Base-by-base conservation (phyloP, 2,329 filamentous ascomycete species). In the Alternaria solani region DNA sequence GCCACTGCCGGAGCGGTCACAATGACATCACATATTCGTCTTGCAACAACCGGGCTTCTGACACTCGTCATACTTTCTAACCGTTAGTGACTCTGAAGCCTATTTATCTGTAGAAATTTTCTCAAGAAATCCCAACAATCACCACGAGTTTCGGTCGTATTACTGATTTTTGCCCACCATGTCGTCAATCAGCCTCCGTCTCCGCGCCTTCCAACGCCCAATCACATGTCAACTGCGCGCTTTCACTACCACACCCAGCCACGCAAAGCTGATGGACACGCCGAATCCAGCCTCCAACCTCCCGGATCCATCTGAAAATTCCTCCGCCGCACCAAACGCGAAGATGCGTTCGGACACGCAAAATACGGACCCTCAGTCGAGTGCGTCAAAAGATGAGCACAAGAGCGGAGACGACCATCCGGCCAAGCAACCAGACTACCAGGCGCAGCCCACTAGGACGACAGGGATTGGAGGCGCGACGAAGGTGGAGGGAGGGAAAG, bases 401-500 rank as follows among this genome's bases (percentile, higher is more conserved):
- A 69, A 70, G 59, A 68, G 34, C 9, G 75, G 74, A 2, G 70
- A 74, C 38, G 72, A 79, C 20, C 75, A 79, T 54, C 78, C 77
- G 1, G 76, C 77, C 1, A 79, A 79, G 58, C 77, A 79, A 51
- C 77, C 77, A 0, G 77, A 80, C 52, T 52, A 66, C 7, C 77
- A 80, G 60, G 56, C 61, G 18, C 54, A 75, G 61, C 74, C 75
- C 5, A 68, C 60, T 1, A 61, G 75, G 43, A 73, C 53, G 34
- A 80, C 77, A 18, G 77, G 77, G 0, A 77, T 79, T 51, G 75
- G 72, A 1, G 72, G 71, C 7, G 38, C 51, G 16, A 53, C 61
- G 25, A 46, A 69, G 46, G 74, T 78, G 2, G 64, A 75, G 51
- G 76, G 77, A 8, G 76, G 77, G 26, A 77, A 78, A 62, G 71